These are phyloP conservation scores for Blastosporella zonata DNA, from an alignment of 1,284 basidiomycete species.

Conservation along the genomic window DNA sequence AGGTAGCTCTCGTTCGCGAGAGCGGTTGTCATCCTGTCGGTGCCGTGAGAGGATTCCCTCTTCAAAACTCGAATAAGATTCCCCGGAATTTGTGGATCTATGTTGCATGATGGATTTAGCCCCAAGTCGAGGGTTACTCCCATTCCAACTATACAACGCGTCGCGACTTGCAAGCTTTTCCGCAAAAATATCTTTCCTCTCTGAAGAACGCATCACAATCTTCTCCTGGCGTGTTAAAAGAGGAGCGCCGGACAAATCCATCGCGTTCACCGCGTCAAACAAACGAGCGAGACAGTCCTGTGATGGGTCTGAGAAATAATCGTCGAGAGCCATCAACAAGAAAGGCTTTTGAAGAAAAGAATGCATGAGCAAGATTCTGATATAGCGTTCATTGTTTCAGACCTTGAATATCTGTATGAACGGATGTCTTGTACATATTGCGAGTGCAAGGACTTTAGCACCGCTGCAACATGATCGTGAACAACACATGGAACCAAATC, in stretches of 20 bases:
- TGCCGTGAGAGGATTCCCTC: conserved; percentile 52
- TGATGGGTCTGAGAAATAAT: conserved; percentile 88
- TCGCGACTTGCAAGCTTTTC: conserved; percentile 62
- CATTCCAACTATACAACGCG: conserved; percentile 21
- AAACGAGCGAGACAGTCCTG: conserved; percentile 85
- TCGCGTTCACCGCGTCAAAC: conserved; percentile 90
- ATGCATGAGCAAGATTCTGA: conserved; percentile 1
- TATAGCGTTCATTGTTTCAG: conserved; percentile 16
- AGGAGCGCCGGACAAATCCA: conserved; percentile 84
- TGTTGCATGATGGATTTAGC: conserved; percentile 37
- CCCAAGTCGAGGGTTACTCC: conserved; percentile 22
- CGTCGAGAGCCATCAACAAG: conserved; percentile 90
- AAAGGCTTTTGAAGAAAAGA: conserved; percentile 61
- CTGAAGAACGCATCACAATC: conserved; percentile 84
- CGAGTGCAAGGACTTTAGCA: conserved; percentile 93
- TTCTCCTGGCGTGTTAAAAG: conserved; percentile 79
- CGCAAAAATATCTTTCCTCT: conserved; percentile 88
- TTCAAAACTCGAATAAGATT: conserved; percentile 66
- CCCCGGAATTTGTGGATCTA: conserved; percentile 51
- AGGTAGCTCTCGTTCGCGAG: conserved; percentile 26
- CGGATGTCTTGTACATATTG: conserved; percentile 92
- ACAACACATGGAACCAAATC: neutral
- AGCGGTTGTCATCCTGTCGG: conserved; percentile 32
- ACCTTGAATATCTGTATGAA: conserved; percentile 99
- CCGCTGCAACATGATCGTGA: conserved; percentile 54